Base-by-base conservation (phyloP, 441 rosid species). In the Gossypium schwendimanii region DNA sequence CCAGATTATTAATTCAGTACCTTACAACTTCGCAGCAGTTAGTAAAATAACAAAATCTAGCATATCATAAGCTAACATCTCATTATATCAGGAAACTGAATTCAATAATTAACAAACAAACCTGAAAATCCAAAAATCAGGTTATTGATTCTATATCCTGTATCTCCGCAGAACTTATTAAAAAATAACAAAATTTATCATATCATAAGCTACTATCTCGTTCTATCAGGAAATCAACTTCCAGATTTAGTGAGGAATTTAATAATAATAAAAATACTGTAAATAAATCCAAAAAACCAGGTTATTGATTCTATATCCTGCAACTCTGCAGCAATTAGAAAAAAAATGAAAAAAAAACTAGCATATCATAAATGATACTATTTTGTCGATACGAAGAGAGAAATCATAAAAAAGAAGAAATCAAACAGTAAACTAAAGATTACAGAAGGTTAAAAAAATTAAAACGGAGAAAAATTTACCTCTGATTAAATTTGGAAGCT, bases 401-500 rank as follows among this genome's bases (percentile, higher is more conserved):
- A 11, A 64, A 10, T 17, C 12, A 41, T 2, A 2, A 45, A 6
- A 23, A 44, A 41, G 14, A 36, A 23, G 33, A 55, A 55, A 70
- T 39, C 23, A 39, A 70, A 18, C n/a, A 58, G 45, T 24, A 45
- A 44, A 4, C 41, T 39, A 21, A 1, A 58, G 4, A 71, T 71
- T 23, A 6, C 6, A 55, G 21, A 41, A n/a, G 18, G 14, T 33
- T 6, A 33, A 24, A 17, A 50, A 52, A 50, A 20, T 8, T 41
- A 3, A 12, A 68, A 53, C 24, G 6, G 64, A 41, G 26, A 49
- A 52, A 47, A 76, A 12, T n/a, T 18, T 45, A 60, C 92, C 87
- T 85, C 89, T 83, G 18, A 81, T 76, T 44, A 82, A 80, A 83
- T 82, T 66, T 11, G 72, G 74, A 57, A 78, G 70, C 36, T 71